Conservation (phyloP, 108 stramenopile genomes). For the Ochromonas danica region DNA sequence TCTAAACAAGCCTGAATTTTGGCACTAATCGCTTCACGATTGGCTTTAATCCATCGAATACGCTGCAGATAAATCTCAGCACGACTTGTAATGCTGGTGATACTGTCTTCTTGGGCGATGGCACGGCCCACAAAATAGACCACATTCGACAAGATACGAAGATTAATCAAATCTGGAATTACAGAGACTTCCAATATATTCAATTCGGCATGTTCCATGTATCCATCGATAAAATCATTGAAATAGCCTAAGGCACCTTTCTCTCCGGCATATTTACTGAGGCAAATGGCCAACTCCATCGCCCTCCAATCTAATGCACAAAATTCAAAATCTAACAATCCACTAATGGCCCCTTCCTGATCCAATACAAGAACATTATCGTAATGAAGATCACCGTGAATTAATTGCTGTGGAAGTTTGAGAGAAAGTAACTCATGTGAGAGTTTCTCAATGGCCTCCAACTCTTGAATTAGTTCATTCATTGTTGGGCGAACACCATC, state of each 20-base stretch:
- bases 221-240: conserved; percentile 40
- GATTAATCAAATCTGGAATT: conserved; percentile 23
- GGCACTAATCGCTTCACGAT: too few species aligned
- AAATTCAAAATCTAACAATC: conserved; percentile 27
- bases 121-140: conserved; percentile 39
- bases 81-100: conserved; percentile 5
- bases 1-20: too few species aligned
- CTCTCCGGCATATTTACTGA: conserved; percentile 38
- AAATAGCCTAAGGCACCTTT: neutral
- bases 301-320: conserved; percentile 35
- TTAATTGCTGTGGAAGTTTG: neutral
- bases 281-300: conserved; percentile 37
- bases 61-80: conserved; percentile 20
- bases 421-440: neutral
- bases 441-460: neutral
- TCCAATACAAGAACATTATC: conserved; percentile 36
- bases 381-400: conserved; percentile 40
- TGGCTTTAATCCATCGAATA: conserved; percentile 26
- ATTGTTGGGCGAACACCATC: neutral
- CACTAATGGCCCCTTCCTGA: conserved; percentile 29
- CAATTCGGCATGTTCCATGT: neutral
- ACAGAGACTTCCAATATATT: conserved; percentile 6
- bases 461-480: neutral
- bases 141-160: conserved; percentile 35
- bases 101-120: conserved; percentile 35